These are phyloP conservation scores for Leucocoprinus leucothites DNA, from an alignment of 768 basidiomycete species.

Conservation along the genomic window DNA sequence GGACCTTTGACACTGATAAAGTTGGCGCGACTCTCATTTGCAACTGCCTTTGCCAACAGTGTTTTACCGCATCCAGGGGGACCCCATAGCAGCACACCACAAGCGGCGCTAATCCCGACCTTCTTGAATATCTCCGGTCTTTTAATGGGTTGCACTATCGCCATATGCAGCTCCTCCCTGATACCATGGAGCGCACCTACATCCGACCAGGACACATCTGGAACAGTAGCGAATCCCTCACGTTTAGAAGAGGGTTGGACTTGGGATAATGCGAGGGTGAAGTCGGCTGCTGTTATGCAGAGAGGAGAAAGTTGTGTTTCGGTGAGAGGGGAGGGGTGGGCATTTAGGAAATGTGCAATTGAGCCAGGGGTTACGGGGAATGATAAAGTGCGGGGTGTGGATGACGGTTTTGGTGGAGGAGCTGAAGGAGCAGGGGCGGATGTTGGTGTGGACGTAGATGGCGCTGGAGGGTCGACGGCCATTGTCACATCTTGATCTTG, in stretches of 20 bases:
- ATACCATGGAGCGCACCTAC: slow-evolving; percentile 87
- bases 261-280: slow-evolving; percentile 74
- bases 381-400: slow-evolving; percentile 18
- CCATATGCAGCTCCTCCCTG: slow-evolving; percentile 94
- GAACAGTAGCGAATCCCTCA: slow-evolving; percentile 97
- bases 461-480: slow-evolving; percentile 34
- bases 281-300: slow-evolving; percentile 79
- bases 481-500: slow-evolving; percentile 36
- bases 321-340: slow-evolving; percentile 81
- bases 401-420: slow-evolving; percentile 15
- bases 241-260: slow-evolving; percentile 96
- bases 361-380: slow-evolving; percentile 43
- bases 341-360: slow-evolving; percentile 86
- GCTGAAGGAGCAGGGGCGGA: not conserved
- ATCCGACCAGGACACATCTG: slow-evolving; percentile 93
- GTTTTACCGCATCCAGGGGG: slow-evolving; percentile 99
- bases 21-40: slow-evolving; percentile 92
- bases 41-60: slow-evolving; percentile 95
- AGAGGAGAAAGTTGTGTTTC: slow-evolving; percentile 76
- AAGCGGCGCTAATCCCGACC: slow-evolving; percentile 88
- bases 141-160: slow-evolving; percentile 92
- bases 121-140: slow-evolving; percentile 84
- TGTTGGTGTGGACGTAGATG: slow-evolving; percentile 9
- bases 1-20: slow-evolving; percentile 99
- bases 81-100: slow-evolving; percentile 97